Base-by-base conservation (phyloP, 2,329 filamentous ascomycete genomes). In the Endocalyx cinctus region DNA sequence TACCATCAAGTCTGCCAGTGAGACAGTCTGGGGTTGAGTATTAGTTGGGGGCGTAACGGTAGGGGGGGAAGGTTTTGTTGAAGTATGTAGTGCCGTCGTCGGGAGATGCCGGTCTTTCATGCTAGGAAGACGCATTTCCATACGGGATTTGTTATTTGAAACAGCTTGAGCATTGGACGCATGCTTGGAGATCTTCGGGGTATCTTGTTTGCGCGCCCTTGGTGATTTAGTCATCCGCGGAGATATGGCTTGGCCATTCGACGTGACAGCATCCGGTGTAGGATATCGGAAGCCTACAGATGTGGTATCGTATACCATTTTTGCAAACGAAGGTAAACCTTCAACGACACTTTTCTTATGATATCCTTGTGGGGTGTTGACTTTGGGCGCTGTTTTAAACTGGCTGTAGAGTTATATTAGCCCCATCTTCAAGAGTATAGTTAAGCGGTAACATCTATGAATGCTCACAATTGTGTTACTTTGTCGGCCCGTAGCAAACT, bases 401-500 rank as follows among this genome's bases (percentile, higher is more conserved):
- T 77, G 71, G 59, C 77, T 81, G 42, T 33, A 31, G 29, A 19
- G 18, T 44, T 11, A 22, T 41, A 16, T 42, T 35, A 41, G 26
- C 23, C 23, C n/a, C 11, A 17, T n/a, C 3, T 11, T 17, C 4
- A 6, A 11, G n/a, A 27, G 14, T 29, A 13, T 27, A 29, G 11
- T 10, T 16, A 27, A 6, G 27, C 27, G 25, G 12, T 13, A 25
- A 29, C 20, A 8, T n/a, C 20, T 19, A 4, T 19, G 15, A 22
- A 23, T 32, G 51, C 69, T 55, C 62, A 85, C 82, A 77, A 86
- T 50, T 82, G 66, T 8, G 83, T 82, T 42, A 84, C 66, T 40
- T 81, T 79, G n/a, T 81, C 74, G 2, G 79, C 74, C 51, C 80
- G 79, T 35, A 96, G 60, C 25, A 94, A 72, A 42, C 81, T 78